These are phyloP conservation scores for Aureobasidium namibiae DNA, from an alignment of 2,329 filamentous ascomycete genomes.

Conservation along the genomic window DNA sequence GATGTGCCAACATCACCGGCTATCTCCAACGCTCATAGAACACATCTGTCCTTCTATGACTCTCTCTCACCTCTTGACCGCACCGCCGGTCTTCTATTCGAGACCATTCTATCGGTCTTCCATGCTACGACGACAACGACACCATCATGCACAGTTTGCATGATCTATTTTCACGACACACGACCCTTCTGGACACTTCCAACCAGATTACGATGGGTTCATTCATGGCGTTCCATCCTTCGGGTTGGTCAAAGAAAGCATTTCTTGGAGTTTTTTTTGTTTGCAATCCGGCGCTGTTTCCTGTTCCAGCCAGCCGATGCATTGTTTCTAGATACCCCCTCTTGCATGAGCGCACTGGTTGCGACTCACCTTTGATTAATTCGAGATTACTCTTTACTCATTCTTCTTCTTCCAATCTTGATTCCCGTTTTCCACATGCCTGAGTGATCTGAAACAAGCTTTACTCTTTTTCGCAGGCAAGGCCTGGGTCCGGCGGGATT, in stretches of 20 bases:
- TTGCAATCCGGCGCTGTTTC: not conserved
- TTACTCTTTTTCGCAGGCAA: not conserved
- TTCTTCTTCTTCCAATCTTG: not conserved
- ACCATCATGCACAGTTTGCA: not conserved
- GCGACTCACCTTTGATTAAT: not conserved
- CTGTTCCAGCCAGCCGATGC: not conserved
- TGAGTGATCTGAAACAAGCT: conserved; percentile 1
- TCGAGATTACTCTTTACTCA: not conserved
- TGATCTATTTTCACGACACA: not conserved
- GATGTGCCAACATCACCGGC: conserved; percentile 29
- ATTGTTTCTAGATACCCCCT: conserved; percentile 9
- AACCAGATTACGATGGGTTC: not conserved
- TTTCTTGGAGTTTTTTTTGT: not conserved
- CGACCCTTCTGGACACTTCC: not conserved
- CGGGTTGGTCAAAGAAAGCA: not conserved
- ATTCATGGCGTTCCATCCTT: not conserved
- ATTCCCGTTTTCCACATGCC: not conserved
- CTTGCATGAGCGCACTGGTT: conserved; percentile 1
- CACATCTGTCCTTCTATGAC: not conserved
- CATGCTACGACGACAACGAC: not conserved
- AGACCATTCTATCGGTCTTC: not conserved
- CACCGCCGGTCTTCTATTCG: not conserved
- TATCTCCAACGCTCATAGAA: conserved; percentile 20
- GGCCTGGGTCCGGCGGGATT: not conserved
- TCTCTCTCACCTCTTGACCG: not conserved